Conservation (phyloP, 257 asterid genomes). For the Solanum chilense region DNA sequence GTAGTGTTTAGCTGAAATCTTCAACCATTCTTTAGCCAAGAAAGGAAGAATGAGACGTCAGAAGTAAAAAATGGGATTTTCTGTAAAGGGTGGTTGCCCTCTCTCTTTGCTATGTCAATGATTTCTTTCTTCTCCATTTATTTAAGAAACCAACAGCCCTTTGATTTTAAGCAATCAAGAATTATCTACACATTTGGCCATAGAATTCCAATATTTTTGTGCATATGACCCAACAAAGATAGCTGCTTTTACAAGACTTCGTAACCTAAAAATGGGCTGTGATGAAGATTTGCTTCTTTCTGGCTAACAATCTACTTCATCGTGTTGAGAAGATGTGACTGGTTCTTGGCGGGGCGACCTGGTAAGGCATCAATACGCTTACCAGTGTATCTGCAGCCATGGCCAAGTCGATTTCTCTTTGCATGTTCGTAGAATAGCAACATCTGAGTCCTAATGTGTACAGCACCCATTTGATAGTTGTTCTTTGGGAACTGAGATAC, state of each 20-base stretch:
- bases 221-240: not conserved
- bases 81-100: constrained; percentile 22
- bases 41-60: not conserved
- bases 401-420: not conserved
- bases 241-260: not conserved
- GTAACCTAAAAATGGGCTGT: not conserved
- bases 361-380: not conserved
- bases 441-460: constrained; percentile 3
- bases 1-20: not conserved
- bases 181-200: not conserved
- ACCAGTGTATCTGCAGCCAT: constrained; percentile 8
- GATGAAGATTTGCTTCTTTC: not conserved
- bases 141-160: not conserved
- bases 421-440: not conserved
- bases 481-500: not conserved
- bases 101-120: constrained; percentile 12
- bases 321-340: not conserved
- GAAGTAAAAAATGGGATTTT: constrained; percentile 1
- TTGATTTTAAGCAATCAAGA: not conserved
- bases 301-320: not conserved
- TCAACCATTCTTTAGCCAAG: not conserved
- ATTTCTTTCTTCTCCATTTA: not conserved
- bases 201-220: not conserved
- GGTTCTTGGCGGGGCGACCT: not conserved
- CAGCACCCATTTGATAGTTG: not conserved